These are phyloP conservation scores for Raddia guianensis DNA, from an alignment of 176 grass and related monocot genomes.

Conservation along the genomic window DNA sequence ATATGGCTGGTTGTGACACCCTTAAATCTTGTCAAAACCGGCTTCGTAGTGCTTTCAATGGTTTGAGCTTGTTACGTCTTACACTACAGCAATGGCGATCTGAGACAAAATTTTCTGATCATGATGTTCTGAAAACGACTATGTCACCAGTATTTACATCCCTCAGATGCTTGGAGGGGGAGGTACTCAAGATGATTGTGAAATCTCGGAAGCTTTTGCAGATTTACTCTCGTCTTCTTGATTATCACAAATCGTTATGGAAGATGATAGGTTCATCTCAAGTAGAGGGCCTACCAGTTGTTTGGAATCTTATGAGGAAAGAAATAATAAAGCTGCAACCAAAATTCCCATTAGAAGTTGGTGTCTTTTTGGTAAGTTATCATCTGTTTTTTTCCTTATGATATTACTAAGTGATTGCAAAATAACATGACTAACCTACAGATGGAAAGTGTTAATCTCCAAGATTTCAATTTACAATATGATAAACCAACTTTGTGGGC, in stretches of 20 bases:
- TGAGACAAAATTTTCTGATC: constrained; percentile 52
- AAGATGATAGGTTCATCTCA: constrained; percentile 63
- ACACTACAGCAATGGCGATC: constrained; percentile 70
- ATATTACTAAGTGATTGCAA: constrained; percentile 29
- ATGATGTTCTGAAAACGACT: constrained; percentile 41
- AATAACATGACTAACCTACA: constrained; percentile 45
- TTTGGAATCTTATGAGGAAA: constrained; percentile 83
- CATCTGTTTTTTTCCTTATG: constrained; percentile 33
- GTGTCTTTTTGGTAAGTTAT: constrained; percentile 64
- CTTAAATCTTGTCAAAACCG: constrained; percentile 47
- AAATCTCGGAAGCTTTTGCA: constrained; percentile 46
- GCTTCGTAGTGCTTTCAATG: constrained; percentile 46
- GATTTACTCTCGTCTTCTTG: constrained; percentile 66
- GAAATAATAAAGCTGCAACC: constrained; percentile 65
- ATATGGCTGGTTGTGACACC: constrained; percentile 50
- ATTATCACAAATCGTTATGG: constrained; percentile 86
- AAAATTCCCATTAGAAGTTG: constrained; percentile 50
- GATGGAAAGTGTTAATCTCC: constrained; percentile 61
- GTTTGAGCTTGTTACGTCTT: constrained; percentile 70
- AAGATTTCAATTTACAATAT: constrained; percentile 58
- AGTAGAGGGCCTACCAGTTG: constrained; percentile 59
- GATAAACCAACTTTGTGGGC: constrained; percentile 73
- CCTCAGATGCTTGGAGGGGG: constrained; percentile 63
- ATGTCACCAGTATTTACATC: constrained; percentile 57
- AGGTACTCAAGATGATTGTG: constrained; percentile 59